Base-by-base conservation (phyloP, 2,329 filamentous ascomycete species). In the Arachnomyces sp. region DNA sequence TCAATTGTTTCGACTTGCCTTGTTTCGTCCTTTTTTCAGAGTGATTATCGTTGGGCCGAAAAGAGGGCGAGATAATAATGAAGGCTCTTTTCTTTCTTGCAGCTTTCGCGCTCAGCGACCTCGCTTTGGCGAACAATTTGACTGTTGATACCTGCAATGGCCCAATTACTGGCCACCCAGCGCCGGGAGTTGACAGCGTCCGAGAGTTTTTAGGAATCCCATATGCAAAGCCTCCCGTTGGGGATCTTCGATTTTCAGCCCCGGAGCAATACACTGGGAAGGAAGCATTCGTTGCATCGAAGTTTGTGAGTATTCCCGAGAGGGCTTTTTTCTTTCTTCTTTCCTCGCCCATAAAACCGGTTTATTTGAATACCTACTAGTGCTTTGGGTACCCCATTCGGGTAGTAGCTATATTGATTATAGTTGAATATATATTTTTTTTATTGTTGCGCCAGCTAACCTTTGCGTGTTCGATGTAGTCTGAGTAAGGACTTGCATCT, bases 171-270 rank as follows among this genome's bases (percentile, higher is more conserved):
- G 52, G 55, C 6, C 52, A 56, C 36, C 30, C 44, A 11, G 44
- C 47, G 3, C 33, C 44, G 21, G 31, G 38, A 25, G 34, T 38
- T 14, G 40, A 45, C 16, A 40, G 36, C 12, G 51, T 55, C 6
- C 45, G 40, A 15, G 56, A 56, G 30, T 59, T 52, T 33, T 45
- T 54, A 34, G 56, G 52, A 7, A 55, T 60, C 15, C 56, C 52
- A 3, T 60, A 53, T 41, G 55, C 54, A 12, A 35, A 46, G 2
- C 40, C 57, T 2, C 55, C 56, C 12, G 48, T 51, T 12, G 53
- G 50, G 7, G 40, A 52, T 16, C 44, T 55, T 12, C 56, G 57
- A 28, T 59, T 59, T 36, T 46, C 46, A 3, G 34, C 51, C 4
- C 56, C 56, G 3, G 42, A 48, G n/a, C 38, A 34, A 28, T 54